Conservation (phyloP, 1,284 basidiomycete genomes). For the Farysia itapuensis region DNA sequence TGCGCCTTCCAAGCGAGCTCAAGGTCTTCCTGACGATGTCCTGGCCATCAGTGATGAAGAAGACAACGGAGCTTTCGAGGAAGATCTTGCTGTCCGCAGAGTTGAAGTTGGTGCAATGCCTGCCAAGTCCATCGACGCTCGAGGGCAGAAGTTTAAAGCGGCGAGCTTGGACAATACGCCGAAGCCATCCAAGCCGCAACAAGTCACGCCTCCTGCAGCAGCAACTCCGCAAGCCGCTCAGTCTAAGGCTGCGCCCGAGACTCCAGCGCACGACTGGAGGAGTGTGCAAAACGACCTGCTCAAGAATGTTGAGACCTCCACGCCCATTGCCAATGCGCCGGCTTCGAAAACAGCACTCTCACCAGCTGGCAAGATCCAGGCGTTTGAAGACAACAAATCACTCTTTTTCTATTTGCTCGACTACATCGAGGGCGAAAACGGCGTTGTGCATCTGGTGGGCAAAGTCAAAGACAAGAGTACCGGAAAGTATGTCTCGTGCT, state of each 20-base stretch:
- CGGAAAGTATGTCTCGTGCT: constrained; percentile 78
- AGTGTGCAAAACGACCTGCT: constrained; percentile 37
- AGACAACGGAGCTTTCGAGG: constrained; percentile 27
- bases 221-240: constrained; percentile 4
- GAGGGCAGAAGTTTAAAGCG: constrained; percentile 15
- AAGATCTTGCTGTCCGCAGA: constrained; percentile 32
- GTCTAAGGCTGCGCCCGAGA: constrained; percentile 7
- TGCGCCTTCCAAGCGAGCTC: constrained; percentile 14
- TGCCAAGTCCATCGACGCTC: constrained; percentile 16
- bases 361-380: constrained; percentile 24
- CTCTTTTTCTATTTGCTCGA: constrained; percentile 59
- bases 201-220: not conserved
- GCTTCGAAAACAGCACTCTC: constrained; percentile 4
- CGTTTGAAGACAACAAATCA: constrained; percentile 44
- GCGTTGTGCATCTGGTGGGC: constrained; percentile 56
- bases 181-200: constrained; percentile 6
- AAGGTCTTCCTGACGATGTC: constrained; percentile 37
- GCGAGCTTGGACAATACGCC: constrained; percentile 7
- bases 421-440: constrained; percentile 51
- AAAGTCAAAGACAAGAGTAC: constrained; percentile 55
- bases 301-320: constrained; percentile 31
- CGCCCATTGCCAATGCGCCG: constrained; percentile 2
- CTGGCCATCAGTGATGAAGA: constrained; percentile 41
- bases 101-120: constrained; percentile 29
- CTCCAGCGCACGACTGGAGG: constrained; percentile 34